These are phyloP conservation scores for Phtheirospermum japonicum DNA, from an alignment of 257 asterid genomes.

Conservation along the genomic window DNA sequence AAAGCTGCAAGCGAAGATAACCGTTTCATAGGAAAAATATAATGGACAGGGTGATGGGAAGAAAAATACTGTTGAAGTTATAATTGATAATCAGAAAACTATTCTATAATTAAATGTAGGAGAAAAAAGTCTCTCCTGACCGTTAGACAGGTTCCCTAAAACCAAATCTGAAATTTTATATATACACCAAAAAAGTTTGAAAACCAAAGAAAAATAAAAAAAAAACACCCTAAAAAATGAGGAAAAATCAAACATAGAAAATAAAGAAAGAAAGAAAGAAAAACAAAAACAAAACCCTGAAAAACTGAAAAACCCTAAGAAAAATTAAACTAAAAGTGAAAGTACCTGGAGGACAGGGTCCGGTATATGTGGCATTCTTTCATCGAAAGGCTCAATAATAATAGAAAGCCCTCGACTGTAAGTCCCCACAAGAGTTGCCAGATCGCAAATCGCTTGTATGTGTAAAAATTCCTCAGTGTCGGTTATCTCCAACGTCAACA, in stretches of 20 bases:
- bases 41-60: constrained; percentile 8
- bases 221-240: too few species aligned
- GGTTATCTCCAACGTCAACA: constrained; percentile 93
- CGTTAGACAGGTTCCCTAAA: too few species aligned
- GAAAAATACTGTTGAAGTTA: background rate
- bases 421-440: constrained; percentile 95
- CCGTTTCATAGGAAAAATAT: constrained; percentile 20
- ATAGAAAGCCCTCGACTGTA: constrained; percentile 91
- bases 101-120: constrained; percentile 3
- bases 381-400: constrained; percentile 91
- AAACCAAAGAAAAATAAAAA: background rate
- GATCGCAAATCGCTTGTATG: constrained; percentile 87
- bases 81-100: background rate
- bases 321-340: too few species aligned
- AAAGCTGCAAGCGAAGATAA: constrained; percentile 56
- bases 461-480: constrained; percentile 93
- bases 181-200: too few species aligned
- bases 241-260: too few species aligned
- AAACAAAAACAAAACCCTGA: too few species aligned
- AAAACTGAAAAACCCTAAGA: too few species aligned
- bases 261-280: too few species aligned
- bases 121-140: too few species aligned
- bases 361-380: constrained; percentile 96
- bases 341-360: constrained; percentile 97
- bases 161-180: too few species aligned